Evolutionary conservation across 169 alveolate genomes (phyloP), one percentile per base, ranked within the genome.

Genomic region (Plasmodium inui): DNA sequence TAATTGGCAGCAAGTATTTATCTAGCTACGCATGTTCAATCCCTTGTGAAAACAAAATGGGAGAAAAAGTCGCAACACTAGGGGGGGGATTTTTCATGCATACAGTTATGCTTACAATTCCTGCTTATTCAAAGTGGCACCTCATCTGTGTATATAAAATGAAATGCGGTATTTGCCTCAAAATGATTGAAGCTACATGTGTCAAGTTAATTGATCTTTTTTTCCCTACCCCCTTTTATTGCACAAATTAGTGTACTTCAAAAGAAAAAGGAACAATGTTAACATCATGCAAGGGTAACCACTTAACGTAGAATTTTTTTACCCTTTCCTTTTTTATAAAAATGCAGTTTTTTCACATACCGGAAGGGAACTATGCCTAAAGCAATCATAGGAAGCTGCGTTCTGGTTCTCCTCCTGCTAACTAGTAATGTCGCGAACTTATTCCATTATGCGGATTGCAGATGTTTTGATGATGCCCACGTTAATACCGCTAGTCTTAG

Each of bases 291-390:
- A 28, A 67, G 76, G 14, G 76, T 26, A 26, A 19, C 76, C n/a
- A 67, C 37, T 67, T 6, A 6, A 67, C 37, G 37, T 26, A n/a
- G 2, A 22, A 67, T 39, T 55, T 39, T 55, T 28, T 57, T 82
- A 41, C 32, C 19, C 70, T 26, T 30, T 81, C 37, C 39, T 28
- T 82, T 82, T 82, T 82, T 28, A 55, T 41, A 30, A 30, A 82
- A 82, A 57, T 83, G 71, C 19, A 3, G 46, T 34, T 83, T 83
- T 39, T 71, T 67, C 76, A 41, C 53, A 83, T 39, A 86, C 78
- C 9, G 22, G 53, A 82, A 55, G 22, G 81, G 57, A 86, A 86
- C 84, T 86, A 86, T 86, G 93, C 86, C 93, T 76, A 88, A 79
- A 26, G 19, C 46, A 57, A 34, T 30, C 34, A 39, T 79, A 41